phyloP scores from a whole-genome alignment of 192 early-diverging fungal species.

The Pilobolus umbonatus region DNA sequence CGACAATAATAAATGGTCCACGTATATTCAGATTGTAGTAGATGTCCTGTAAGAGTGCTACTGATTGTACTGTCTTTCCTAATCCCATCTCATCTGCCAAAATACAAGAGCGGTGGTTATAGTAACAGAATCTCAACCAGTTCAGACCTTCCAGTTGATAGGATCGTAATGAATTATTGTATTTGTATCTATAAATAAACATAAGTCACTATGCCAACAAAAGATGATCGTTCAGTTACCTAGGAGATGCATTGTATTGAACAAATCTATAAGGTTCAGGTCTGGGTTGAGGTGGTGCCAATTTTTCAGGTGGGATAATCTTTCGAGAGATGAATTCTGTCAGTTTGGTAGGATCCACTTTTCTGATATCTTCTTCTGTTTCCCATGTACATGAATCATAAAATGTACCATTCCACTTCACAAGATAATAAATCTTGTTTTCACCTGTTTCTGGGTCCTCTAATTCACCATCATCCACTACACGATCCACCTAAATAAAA shows the following conservation, averaged over 20 bases:
- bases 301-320: constrained; percentile 51
- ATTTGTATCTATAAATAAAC: constrained; percentile 43
- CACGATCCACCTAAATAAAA: constrained; percentile 66
- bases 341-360: constrained; percentile 52
- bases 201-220: background rate
- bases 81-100: constrained; percentile 92
- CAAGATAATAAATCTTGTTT: constrained; percentile 59
- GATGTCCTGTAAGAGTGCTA: constrained; percentile 68
- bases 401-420: constrained; percentile 68
- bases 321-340: constrained; percentile 61
- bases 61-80: constrained; percentile 85
- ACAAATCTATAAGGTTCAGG: constrained; percentile 45
- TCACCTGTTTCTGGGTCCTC: constrained; percentile 44
- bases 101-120: constrained; percentile 73
- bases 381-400: constrained; percentile 81
- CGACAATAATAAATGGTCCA: constrained; percentile 72
- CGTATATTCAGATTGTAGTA: constrained; percentile 54
- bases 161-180: constrained; percentile 62
- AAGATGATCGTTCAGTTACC: constrained; percentile 2
- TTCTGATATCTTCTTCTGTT: constrained; percentile 40
- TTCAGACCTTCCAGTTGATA: constrained; percentile 85
- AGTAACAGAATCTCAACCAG: constrained; percentile 80
- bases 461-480: constrained; percentile 80
- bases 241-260: constrained; percentile 60
- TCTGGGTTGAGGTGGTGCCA: constrained; percentile 34